phyloP scores from a whole-genome alignment of 495 filamentous ascomycete genomes.

The Penicillium crystallinum region DNA sequence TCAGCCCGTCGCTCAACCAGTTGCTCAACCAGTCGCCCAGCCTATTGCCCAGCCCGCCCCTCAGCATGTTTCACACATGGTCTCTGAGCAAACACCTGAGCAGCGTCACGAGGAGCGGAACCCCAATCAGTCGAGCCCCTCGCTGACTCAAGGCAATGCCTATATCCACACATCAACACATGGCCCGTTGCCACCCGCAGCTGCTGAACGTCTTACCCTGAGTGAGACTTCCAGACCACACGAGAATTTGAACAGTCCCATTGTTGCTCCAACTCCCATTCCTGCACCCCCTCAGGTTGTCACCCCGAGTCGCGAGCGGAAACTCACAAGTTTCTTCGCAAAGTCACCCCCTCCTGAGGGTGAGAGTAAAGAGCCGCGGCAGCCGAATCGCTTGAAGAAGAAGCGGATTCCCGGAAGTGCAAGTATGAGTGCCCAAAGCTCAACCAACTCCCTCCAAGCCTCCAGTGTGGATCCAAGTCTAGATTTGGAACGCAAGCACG shows the following conservation, averaged over 20 bases:
- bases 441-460: slow-evolving; percentile 63
- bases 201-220: slow-evolving; percentile 17
- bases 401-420: slow-evolving; percentile 67
- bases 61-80: not conserved
- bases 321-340: slow-evolving; percentile 61
- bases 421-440: slow-evolving; percentile 81
- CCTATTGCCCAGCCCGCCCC: not conserved
- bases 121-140: not conserved
- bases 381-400: slow-evolving; percentile 83
- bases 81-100: not conserved
- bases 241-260: slow-evolving; percentile 33
- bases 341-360: slow-evolving; percentile 53
- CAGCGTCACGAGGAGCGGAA: not conserved
- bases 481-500: slow-evolving; percentile 16
- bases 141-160: slow-evolving; percentile 11
- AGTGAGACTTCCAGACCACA: slow-evolving; percentile 42
- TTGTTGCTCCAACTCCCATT: slow-evolving; percentile 22
- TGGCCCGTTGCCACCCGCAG: slow-evolving; percentile 26
- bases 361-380: slow-evolving; percentile 55
- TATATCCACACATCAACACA: slow-evolving; percentile 37
- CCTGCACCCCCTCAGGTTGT: slow-evolving; percentile 38
- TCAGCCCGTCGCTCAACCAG: not conserved
- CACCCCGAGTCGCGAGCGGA: slow-evolving; percentile 67
- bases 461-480: slow-evolving; percentile 24
- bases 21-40: not conserved